Conservation (phyloP, 129 eudicot species). For the Centrapalus pauciflorus region DNA sequence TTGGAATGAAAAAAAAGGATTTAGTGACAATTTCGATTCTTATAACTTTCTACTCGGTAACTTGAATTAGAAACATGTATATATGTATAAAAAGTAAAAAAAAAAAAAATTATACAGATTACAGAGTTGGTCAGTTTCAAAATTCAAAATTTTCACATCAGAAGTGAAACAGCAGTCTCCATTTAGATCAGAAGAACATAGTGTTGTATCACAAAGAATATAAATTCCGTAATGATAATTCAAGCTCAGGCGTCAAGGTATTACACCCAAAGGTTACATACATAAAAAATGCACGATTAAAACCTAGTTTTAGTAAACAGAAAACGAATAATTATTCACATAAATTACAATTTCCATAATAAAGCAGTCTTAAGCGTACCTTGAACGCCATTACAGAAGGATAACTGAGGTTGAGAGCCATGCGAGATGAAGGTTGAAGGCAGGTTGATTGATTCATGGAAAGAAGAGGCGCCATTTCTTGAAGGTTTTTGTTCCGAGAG, state of each 20-base stretch:
- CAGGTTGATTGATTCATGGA: conserved; percentile 18
- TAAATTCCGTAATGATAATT: background rate
- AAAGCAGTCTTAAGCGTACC: conserved; percentile 17
- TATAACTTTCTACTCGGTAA: background rate
- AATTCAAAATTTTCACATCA: background rate
- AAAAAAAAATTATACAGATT: background rate
- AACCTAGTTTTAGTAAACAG: conserved; percentile 10
- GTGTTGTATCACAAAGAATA: background rate
- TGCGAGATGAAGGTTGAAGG: conserved; percentile 21
- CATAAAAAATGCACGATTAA: background rate
- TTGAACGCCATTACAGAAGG: conserved; percentile 26
- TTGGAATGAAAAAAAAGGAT: background rate
- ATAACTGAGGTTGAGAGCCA: conserved; percentile 44
- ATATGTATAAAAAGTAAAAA: background rate
- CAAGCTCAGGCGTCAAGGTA: background rate
- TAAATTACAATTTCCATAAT: background rate
- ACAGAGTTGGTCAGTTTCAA: background rate
- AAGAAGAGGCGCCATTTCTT: conserved; percentile 26
- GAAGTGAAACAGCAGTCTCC: background rate
- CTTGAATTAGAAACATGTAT: background rate
- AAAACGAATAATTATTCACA: background rate
- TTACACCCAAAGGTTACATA: background rate
- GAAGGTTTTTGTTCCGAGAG: conserved; percentile 14
- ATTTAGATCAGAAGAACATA: background rate
- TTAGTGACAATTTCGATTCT: background rate